Evolutionary conservation across 768 basidiomycete genomes (phyloP).

Genomic region (Austroboletus festivus): DNA sequence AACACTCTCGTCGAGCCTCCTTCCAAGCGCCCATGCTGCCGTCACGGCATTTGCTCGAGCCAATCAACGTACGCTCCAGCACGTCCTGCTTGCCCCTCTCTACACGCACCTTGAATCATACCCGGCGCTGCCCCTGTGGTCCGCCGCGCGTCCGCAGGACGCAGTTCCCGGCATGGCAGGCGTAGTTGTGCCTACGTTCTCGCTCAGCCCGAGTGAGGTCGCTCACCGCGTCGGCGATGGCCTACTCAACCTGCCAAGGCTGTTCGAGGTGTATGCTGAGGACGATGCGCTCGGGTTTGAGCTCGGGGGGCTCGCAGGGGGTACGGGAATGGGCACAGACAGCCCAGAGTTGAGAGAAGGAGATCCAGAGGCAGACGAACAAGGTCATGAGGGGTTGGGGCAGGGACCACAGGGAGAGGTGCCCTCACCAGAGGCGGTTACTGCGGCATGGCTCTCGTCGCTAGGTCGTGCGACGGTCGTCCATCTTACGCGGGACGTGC

Average conservation of each 20-base stretch:
- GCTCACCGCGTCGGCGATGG: constrained; percentile 91
- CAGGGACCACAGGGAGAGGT: constrained; percentile 34
- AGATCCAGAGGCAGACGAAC: constrained; percentile 2
- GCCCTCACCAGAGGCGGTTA: constrained; percentile 70
- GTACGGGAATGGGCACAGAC: constrained; percentile 61
- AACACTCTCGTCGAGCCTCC: constrained; percentile 28
- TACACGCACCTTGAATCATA: constrained; percentile 71
- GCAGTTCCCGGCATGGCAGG: constrained; percentile 35
- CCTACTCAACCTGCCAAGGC: constrained; percentile 85
- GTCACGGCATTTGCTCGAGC: constrained; percentile 63
- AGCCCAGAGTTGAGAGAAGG: constrained; percentile 29
- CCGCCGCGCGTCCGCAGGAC: constrained; percentile 34
- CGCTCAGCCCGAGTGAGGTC: constrained; percentile 83
- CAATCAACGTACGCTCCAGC: constrained; percentile 76
- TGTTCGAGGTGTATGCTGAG: constrained; percentile 92
- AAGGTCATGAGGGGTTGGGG: constrained; percentile 24
- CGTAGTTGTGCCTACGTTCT: constrained; percentile 80
- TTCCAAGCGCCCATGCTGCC: constrained; percentile 52
- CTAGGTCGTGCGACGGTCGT: constrained; percentile 78
- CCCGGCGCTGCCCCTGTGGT: constrained; percentile 66
- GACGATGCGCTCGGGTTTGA: constrained; percentile 91
- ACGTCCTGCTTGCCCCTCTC: constrained; percentile 82
- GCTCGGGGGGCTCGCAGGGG: constrained; percentile 62
- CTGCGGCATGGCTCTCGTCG: constrained; percentile 89
- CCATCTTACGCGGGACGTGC: constrained; percentile 63